Percentiles rank a stretch among this genome's conserved stretches.
Conservation (phyloP, 495 filamentous ascomycete genomes). For the Saxophila tyrrhenica region DNA sequence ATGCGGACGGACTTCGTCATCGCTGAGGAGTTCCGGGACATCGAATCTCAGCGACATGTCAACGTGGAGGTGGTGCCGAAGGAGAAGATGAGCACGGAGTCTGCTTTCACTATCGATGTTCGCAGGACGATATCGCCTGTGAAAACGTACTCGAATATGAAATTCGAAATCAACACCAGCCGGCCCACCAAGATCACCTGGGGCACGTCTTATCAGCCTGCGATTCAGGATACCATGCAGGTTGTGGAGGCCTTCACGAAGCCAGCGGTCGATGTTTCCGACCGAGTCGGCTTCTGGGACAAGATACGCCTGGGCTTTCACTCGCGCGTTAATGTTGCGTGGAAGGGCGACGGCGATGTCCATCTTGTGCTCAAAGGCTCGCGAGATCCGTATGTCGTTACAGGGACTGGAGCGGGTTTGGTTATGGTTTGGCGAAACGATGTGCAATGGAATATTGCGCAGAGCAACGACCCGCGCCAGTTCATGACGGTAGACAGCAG, state of each 20-base stretch:
- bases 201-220: conserved; percentile 94
- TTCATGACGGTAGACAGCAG: conserved; percentile 95
- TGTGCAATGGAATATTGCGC: conserved; percentile 72
- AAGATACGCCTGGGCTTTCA: conserved; percentile 94
- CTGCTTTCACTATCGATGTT: conserved; percentile 69
- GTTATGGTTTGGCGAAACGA: conserved; percentile 96
- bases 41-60: conserved; percentile 65
- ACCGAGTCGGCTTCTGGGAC: conserved; percentile 95
- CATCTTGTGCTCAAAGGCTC: conserved; percentile 86
- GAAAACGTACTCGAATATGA: conserved; percentile 91
- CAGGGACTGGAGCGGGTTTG: conserved; percentile 85
- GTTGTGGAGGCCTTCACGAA: conserved; percentile 96
- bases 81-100: conserved; percentile 31
- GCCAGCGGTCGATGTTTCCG: conserved; percentile 82
- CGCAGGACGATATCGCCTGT: conserved; percentile 85
- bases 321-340: conserved; percentile 76
- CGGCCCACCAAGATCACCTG: conserved; percentile 88
- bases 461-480: conserved; percentile 70
- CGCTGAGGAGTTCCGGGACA: conserved; percentile 78
- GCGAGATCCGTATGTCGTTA: conserved; percentile 87
- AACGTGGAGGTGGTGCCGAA: conserved; percentile 79
- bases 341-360: conserved; percentile 93
- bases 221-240: conserved; percentile 99
- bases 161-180: conserved; percentile 82
- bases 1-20: conserved; percentile 91